These are phyloP conservation scores for Aspergillus aculeatinus DNA, from an alignment of 2,329 filamentous ascomycete species.

Conservation along the genomic window DNA sequence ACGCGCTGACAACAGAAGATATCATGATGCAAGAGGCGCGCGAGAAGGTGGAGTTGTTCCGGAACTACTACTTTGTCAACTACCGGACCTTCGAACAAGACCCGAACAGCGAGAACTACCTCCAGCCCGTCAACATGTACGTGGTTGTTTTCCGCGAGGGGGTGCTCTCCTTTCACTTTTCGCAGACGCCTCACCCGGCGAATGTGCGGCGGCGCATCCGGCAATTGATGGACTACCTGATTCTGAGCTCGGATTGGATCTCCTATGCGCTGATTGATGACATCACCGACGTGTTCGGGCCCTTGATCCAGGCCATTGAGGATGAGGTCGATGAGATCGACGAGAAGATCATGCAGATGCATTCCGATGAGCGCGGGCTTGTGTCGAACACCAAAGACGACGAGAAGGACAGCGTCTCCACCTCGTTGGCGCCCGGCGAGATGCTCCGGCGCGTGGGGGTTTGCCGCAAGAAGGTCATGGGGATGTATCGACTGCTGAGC, in stretches of 20 bases:
- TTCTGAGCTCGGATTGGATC: constrained; percentile 94
- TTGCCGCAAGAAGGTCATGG: constrained; percentile 96
- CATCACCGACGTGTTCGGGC: constrained; percentile 93
- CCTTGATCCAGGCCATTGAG: constrained; percentile 88
- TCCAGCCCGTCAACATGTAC: constrained; percentile 97
- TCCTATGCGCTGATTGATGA: constrained; percentile 98
- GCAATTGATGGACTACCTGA: constrained; percentile 89
- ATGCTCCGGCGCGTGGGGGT: constrained; percentile 93
- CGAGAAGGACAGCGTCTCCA: constrained; percentile 29
- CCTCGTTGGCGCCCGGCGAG: constrained; percentile 60
- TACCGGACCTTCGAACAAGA: constrained; percentile 98
- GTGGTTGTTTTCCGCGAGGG: constrained; percentile 95
- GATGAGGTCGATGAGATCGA: constrained; percentile 97
- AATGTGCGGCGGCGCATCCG: constrained; percentile 93
- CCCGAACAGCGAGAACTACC: constrained; percentile 78
- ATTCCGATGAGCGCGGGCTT: constrained; percentile 54
- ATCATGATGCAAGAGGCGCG: constrained; percentile 97
- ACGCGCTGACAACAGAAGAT: constrained; percentile 91
- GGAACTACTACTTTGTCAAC: constrained; percentile 98
- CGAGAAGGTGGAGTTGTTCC: constrained; percentile 96
- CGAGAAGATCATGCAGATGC: constrained; percentile 80
- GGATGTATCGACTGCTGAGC: constrained; percentile 83
- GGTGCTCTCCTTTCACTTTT: constrained; percentile 94
- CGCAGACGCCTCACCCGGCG: constrained; percentile 90
- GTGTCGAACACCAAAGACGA: constrained; percentile 38